Conservation (phyloP, 164 flowering plant genomes). For the Buxus sempervirens region DNA sequence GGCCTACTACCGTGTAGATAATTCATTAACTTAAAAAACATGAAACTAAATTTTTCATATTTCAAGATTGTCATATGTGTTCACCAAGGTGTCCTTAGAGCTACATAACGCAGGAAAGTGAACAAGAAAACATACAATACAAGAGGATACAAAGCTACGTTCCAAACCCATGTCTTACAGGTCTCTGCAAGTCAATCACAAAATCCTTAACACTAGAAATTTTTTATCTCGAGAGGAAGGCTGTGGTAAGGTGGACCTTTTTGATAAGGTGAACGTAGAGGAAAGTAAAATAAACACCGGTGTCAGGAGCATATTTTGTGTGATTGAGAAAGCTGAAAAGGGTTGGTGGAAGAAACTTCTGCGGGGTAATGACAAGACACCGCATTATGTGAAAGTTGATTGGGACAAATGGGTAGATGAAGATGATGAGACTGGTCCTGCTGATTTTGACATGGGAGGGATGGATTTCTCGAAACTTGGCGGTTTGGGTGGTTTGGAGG, state of each 20-base stretch:
- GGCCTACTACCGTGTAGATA: too few relatives aligned
- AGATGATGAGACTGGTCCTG: conserved; percentile 60
- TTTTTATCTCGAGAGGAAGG: too few relatives aligned
- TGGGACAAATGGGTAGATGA: conserved; percentile 99
- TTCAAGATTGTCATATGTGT: too few relatives aligned
- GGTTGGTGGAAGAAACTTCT: conserved; percentile 87
- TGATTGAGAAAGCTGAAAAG: conserved; percentile 81
- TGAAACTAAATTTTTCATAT: too few relatives aligned
- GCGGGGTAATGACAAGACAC: conserved; percentile 59
- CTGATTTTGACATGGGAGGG: conserved; percentile 67
- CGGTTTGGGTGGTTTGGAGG: conserved; percentile 38
- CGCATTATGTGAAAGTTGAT: conserved; percentile 80
- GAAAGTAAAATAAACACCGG: conserved; percentile 80
- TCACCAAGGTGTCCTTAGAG: too few relatives aligned
- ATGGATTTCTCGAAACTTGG: conserved; percentile 88
- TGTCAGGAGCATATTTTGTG: conserved; percentile 61
- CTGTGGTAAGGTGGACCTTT: conserved; percentile 71
- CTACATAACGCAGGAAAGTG: too few relatives aligned
- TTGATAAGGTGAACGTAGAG: conserved; percentile 84
- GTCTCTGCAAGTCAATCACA: too few relatives aligned
- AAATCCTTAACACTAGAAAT: too few relatives aligned
- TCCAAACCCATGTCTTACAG: too few relatives aligned
- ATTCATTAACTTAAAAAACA: too few relatives aligned
- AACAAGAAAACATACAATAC: too few relatives aligned
- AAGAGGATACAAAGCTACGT: too few relatives aligned